Evolutionary conservation across 2,329 filamentous ascomycete genomes (phyloP), one percentile per base, ranked within the genome.

Genomic region (Verticillium klebahnii): DNA sequence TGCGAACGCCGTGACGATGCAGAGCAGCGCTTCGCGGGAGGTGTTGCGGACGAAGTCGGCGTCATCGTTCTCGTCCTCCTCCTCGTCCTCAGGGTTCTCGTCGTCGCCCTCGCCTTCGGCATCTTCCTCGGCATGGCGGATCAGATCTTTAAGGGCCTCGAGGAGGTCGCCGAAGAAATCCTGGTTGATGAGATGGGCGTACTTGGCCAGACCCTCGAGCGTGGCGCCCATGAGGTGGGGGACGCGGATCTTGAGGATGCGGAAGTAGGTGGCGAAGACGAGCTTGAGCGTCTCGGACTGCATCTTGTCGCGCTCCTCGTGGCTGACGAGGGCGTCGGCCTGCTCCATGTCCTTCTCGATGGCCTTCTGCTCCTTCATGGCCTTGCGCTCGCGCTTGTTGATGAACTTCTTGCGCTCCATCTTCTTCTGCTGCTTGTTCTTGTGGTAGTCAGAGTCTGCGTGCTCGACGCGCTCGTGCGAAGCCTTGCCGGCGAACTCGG

Each of bases 111-210:
- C 72, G 3, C 69, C 72, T 2, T 77, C 76, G 15, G 79, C 77
- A 17, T 83, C 79, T 0, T 82, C 80, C 69, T 89, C 85, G 59
- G 90, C 89, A 67, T 93, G 86, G 4, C 87, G 85, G 69, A 98
- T 94, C 55, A 99, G 85, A 66, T 99, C 95, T 74, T 96, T 96
- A 45, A 99, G 82, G 0, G 93, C 94, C 76, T 98, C 95, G 12
- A 99, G 85, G 34, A 99, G 83, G 72, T 99, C 95, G 32, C 94
- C 95, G 70, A 99, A 99, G 80, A 99, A 98, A 73, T 99, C 92
- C 72, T 99, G 93, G 78, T 99, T 99, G 82, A 99, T 99, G 63
- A 99, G 84, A 73, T 97, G 95, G 3, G 93, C 89, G 72, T 96
- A 99, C 72, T 93, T 93, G 58, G 94, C 93, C 25, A 99, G 80